A percentile compares a stretch with the other conserved stretches of the same genome.
Conservation (phyloP, 2,329 filamentous ascomycete species). For the Arthrobotrys sphaeroides region DNA sequence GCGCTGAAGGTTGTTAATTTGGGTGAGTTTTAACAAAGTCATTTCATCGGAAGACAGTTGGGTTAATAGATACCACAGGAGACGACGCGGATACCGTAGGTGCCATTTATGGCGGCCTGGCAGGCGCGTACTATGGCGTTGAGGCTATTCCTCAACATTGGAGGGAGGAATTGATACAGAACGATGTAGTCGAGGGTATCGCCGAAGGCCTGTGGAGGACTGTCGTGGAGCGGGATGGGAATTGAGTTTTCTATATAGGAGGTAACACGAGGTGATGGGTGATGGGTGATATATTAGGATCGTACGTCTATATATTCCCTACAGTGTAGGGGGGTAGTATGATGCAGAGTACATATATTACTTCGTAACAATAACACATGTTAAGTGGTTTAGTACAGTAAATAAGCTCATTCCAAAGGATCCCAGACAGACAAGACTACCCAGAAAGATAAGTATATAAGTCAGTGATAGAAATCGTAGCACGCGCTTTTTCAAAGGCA, state of each 20-base stretch:
- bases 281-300: too few relatives aligned
- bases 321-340: too few relatives aligned
- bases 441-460: too few relatives aligned
- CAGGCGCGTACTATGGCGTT: conserved; percentile 62
- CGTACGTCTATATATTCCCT: too few relatives aligned
- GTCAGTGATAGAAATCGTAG: too few relatives aligned
- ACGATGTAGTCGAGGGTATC: conserved; percentile 51
- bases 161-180: conserved; percentile 48
- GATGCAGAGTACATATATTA: too few relatives aligned
- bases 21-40: conserved; percentile 2
- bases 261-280: neutral
- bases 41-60: neutral
- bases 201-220: conserved; percentile 41
- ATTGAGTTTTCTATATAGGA: neutral
- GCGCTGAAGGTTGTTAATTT: conserved; percentile 62
- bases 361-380: too few relatives aligned
- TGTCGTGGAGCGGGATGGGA: conserved; percentile 1
- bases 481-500: too few relatives aligned
- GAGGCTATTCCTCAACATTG: conserved; percentile 56
- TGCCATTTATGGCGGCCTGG: conserved; percentile 63
- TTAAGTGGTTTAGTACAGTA: too few relatives aligned
- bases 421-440: too few relatives aligned
- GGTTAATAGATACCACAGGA: conserved; percentile 54
- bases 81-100: conserved; percentile 64
- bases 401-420: too few relatives aligned